phyloP scores from a whole-genome alignment of 2,329 filamentous ascomycete species.

The Monosporascus sp. region DNA sequence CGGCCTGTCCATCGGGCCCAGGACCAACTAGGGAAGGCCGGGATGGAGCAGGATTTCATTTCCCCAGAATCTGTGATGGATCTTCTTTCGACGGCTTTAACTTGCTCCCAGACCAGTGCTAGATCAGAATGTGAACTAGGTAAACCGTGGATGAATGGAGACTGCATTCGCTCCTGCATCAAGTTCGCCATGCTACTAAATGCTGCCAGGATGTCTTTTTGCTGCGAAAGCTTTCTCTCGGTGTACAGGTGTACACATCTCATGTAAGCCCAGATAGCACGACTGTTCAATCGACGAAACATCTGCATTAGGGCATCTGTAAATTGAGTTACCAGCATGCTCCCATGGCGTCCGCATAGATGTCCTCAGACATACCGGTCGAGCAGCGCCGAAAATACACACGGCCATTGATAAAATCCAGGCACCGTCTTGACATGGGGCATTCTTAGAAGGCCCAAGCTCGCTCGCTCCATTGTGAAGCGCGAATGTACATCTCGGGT shows the following conservation, averaged over 20 bases:
- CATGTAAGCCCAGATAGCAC: conserved; percentile 26
- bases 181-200: conserved; percentile 27
- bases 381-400: conserved; percentile 28
- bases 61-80: neutral
- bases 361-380: conserved; percentile 23
- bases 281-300: conserved; percentile 18
- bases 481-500: conserved; percentile 13
- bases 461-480: conserved; percentile 28
- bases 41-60: neutral
- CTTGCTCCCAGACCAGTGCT: conserved; percentile 28
- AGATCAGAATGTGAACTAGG: conserved; percentile 30
- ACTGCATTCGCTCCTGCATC: conserved; percentile 17
- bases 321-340: conserved; percentile 26
- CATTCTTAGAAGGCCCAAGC: conserved; percentile 36
- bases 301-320: conserved; percentile 23
- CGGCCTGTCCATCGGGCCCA: conserved; percentile 29
- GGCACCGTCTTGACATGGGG: conserved; percentile 28
- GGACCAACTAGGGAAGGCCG: conserved; percentile 30
- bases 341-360: conserved; percentile 19
- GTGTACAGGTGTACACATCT: conserved; percentile 26
- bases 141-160: conserved; percentile 24
- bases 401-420: conserved; percentile 28
- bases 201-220: conserved; percentile 26
- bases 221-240: conserved; percentile 17
- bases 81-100: neutral